These are phyloP conservation scores for Rhodotorula sp. DNA, from an alignment of 1,284 basidiomycete species.

Conservation along the genomic window DNA sequence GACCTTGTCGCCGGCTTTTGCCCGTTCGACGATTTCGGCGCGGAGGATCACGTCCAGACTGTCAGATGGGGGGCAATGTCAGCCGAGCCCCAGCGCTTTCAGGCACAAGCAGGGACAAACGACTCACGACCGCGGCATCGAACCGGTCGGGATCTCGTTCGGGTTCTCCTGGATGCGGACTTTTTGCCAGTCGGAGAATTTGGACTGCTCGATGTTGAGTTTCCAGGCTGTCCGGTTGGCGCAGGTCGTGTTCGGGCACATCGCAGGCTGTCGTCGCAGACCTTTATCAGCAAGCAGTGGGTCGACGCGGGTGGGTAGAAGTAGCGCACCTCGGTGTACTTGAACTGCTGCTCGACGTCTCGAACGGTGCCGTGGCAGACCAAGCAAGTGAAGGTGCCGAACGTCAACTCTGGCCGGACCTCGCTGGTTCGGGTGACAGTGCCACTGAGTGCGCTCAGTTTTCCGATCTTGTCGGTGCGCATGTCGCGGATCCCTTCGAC, in stretches of 20 bases:
- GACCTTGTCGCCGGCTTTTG: slow-evolving; percentile 98
- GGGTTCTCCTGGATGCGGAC: slow-evolving; percentile 99
- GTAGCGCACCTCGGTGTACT: slow-evolving; percentile 84
- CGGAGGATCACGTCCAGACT: slow-evolving; percentile 90
- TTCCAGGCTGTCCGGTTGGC: slow-evolving; percentile 89
- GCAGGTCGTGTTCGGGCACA: slow-evolving; percentile 92
- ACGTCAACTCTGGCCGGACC: slow-evolving; percentile 91
- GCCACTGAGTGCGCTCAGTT: slow-evolving; percentile 87
- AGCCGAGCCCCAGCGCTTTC: slow-evolving; percentile 58
- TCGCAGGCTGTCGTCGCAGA: slow-evolving; percentile 63
- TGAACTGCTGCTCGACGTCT: slow-evolving; percentile 99
- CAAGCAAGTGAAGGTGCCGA: slow-evolving; percentile 90
- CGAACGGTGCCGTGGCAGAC: slow-evolving; percentile 82
- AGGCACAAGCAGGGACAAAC: neutral
- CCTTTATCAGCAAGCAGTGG: neutral
- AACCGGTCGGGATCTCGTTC: slow-evolving; percentile 97
- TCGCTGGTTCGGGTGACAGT: slow-evolving; percentile 98
- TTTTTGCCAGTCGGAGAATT: slow-evolving; percentile 99
- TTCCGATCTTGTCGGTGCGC: slow-evolving; percentile 87
- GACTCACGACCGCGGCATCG: slow-evolving; percentile 79
- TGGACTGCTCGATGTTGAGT: slow-evolving; percentile 91
- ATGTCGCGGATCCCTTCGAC: slow-evolving; percentile 86
- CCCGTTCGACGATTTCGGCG: slow-evolving; percentile 91
- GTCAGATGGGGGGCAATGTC: slow-evolving; percentile 41
- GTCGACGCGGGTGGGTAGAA: neutral